Evolutionary conservation across 1,139 yeast species (phyloP), one percentile per base, ranked within the genome.

Genomic region (Pichia cactophila): DNA sequence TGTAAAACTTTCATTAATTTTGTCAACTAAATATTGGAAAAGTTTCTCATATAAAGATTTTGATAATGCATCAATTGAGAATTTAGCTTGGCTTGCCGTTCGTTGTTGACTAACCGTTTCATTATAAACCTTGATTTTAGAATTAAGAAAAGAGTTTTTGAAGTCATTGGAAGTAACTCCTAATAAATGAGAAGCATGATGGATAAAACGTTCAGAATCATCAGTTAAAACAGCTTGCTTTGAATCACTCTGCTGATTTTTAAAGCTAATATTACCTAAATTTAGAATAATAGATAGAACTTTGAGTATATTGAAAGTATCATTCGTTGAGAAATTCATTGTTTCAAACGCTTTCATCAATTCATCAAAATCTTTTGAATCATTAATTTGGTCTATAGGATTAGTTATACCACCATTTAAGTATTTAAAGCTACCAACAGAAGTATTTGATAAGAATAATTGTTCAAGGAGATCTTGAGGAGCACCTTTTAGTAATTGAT

Each of bases 51-150:
- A 94, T 17, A 94, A 68, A 16, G 89, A 80, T 64, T 90, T 89
- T 4, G 98, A 80, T 44, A 92, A 73, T 0, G 98, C 96, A 63
- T 90, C 96, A 40, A 92, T 73, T 14, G 95, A 76, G 59, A 80
- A 81, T 55, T 81, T 81, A 0, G 92, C 96, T 63, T 92, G 97
- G 0, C 75, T 67, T 0, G 96, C 84, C 46, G 83, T 81, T 59
- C 86, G 80, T 26, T 94, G 80, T 62, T 88, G 95, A 16, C 81
- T 77, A 29, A 92, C 88, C 69, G 78, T 76, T 64, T 94, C 98
- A 57, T 81, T 77, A 3, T 98, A 98, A 2, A 97, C 97, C 63
- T 83, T 88, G 14, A 90, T 96, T 59, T 80, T 83, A 5, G 97
- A 97, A 41, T 80, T 77, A 41, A 90, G 67, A 23, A 94, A 71